phyloP scores from a whole-genome alignment of 2,329 filamentous ascomycete species.

The Clonostachys rosea region DNA sequence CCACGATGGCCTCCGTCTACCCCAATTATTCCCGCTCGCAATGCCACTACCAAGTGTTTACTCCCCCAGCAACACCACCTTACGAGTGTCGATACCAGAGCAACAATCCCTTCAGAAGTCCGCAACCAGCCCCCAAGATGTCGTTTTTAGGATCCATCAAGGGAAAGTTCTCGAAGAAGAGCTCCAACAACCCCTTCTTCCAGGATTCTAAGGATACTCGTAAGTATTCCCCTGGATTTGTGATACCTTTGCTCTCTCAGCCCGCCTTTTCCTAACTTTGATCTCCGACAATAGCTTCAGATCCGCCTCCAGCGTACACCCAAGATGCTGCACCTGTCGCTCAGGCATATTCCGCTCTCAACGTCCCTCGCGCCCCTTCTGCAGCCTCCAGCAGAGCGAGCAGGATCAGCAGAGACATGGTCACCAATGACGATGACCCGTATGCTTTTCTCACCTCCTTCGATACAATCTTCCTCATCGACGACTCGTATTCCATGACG shows the following conservation, averaged over 20 bases:
- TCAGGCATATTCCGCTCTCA: background rate
- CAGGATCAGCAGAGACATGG: background rate
- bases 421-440: conserved; percentile 48
- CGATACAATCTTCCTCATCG: conserved; percentile 86
- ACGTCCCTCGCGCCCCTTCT: background rate
- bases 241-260: too few species aligned
- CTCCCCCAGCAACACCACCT: too few species aligned
- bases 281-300: background rate
- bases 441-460: conserved; percentile 76
- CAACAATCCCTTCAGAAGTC: too few species aligned
- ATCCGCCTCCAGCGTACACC: background rate
- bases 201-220: too few species aligned
- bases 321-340: conserved; percentile 8
- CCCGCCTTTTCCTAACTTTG: too few species aligned
- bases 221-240: too few species aligned
- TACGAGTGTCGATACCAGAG: too few species aligned
- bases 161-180: conserved; percentile 21
- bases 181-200: background rate
- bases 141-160: conserved; percentile 21
- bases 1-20: too few species aligned
- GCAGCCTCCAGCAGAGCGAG: background rate
- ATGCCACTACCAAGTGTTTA: too few species aligned
- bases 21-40: too few species aligned
- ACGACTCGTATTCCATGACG: conserved; percentile 86
- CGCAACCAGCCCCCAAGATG: too few species aligned